These are phyloP conservation scores for Biscogniauxia sp. DNA, from an alignment of 2,329 filamentous ascomycete species.

Conservation along the genomic window DNA sequence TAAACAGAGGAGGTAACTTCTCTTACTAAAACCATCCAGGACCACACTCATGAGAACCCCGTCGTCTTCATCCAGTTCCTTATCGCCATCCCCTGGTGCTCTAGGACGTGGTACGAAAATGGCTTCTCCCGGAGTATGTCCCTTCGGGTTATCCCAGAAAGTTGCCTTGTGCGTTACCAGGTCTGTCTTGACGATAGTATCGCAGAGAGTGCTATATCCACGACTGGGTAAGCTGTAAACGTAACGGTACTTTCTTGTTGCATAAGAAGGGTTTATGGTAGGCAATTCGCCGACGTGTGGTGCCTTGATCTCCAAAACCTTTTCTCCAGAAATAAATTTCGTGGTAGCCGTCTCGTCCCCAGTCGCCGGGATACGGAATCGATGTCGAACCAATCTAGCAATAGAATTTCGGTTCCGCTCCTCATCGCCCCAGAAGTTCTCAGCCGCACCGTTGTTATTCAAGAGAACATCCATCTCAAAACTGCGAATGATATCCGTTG, in stretches of 20 bases:
- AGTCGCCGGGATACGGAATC: constrained; percentile 36
- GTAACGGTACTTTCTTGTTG: constrained; percentile 55
- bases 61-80: constrained; percentile 52
- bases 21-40: constrained; percentile 56
- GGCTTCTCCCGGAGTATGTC: constrained; percentile 67
- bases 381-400: constrained; percentile 43
- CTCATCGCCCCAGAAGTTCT: constrained; percentile 42
- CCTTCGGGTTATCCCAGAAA: constrained; percentile 56
- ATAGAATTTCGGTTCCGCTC: constrained; percentile 36
- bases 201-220: constrained; percentile 58
- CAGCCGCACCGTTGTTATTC: constrained; percentile 46
- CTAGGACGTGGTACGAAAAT: constrained; percentile 60
- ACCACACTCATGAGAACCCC: constrained; percentile 47
- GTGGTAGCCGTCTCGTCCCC: background rate
- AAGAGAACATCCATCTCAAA: constrained; percentile 71
- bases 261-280: constrained; percentile 59
- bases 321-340: constrained; percentile 10
- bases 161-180: constrained; percentile 48
- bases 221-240: constrained; percentile 57
- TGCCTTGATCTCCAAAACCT: constrained; percentile 46
- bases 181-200: constrained; percentile 66
- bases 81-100: constrained; percentile 16
- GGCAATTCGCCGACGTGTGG: constrained; percentile 63
- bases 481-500: constrained; percentile 60
- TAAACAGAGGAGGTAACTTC: constrained; percentile 65